Conservation (phyloP, 495 filamentous ascomycete species). For the Aspergillus carlsbadensis region DNA sequence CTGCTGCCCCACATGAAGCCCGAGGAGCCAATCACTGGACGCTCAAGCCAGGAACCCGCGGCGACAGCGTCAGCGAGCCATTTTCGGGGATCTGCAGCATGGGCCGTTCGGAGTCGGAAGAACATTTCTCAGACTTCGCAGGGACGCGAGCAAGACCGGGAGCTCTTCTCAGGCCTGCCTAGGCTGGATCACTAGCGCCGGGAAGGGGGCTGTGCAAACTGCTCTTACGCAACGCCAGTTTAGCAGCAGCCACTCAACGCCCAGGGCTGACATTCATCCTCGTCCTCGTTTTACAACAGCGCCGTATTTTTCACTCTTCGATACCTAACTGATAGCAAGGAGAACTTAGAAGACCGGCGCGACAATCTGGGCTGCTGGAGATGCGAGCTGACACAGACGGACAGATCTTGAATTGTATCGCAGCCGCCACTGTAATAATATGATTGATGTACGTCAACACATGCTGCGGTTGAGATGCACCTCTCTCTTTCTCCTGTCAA, state of each 20-base stretch:
- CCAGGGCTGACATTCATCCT: slow-evolving; percentile 3
- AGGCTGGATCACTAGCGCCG: slow-evolving; percentile 26
- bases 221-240: slow-evolving; percentile 27
- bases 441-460: background rate
- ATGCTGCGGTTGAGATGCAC: no score
- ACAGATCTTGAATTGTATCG: background rate
- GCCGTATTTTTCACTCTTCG: slow-evolving; percentile 6
- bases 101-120: slow-evolving; percentile 11
- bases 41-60: background rate
- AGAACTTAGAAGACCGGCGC: background rate
- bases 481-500: background rate
- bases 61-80: slow-evolving; percentile 1
- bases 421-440: slow-evolving; percentile 9
- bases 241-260: slow-evolving; percentile 4
- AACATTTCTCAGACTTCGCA: slow-evolving; percentile 1
- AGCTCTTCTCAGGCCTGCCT: slow-evolving; percentile 10
- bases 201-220: slow-evolving; percentile 32
- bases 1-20: slow-evolving; percentile 7
- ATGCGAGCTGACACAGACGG: background rate
- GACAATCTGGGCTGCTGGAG: slow-evolving; percentile 1
- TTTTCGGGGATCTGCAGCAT: slow-evolving; percentile 15
- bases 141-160: background rate
- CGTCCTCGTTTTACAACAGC: background rate
- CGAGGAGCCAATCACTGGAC: background rate
- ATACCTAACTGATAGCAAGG: background rate